Percentiles rank a stretch among this genome's conserved stretches.
phyloP scores from a whole-genome alignment of 1,284 basidiomycete genomes.

The Spongiforma sp. region DNA sequence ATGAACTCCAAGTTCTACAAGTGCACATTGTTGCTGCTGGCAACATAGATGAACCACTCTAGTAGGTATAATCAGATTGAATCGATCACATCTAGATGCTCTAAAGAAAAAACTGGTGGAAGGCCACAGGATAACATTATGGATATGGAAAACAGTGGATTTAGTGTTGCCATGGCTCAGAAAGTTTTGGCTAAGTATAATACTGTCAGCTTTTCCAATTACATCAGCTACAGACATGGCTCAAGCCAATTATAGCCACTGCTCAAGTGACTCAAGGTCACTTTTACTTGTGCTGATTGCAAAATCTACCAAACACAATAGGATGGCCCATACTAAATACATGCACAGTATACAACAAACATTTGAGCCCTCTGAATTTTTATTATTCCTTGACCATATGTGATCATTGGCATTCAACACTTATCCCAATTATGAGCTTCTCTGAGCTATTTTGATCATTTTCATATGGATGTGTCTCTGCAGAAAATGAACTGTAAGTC shows the following conservation, averaged over 20 bases:
- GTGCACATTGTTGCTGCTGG: background rate
- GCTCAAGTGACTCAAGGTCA: too few species aligned
- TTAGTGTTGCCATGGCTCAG: too few species aligned
- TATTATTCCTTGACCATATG: background rate
- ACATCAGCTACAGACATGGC: too few species aligned
- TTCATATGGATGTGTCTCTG: background rate
- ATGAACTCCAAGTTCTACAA: background rate
- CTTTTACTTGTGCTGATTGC: too few species aligned
- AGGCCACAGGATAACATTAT: background rate
- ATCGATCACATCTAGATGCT: too few species aligned
- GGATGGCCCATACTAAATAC: too few species aligned
- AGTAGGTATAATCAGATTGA: background rate
- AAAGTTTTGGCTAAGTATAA: too few species aligned
- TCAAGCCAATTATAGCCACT: too few species aligned
- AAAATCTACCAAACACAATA: too few species aligned
- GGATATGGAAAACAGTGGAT: background rate
- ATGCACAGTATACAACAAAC: too few species aligned
- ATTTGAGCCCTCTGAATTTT: background rate
- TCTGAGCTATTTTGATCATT: background rate
- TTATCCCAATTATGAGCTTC: background rate
- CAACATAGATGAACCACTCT: background rate
- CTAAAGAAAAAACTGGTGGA: background rate
- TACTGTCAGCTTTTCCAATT: too few species aligned
- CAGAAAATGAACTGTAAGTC: background rate
- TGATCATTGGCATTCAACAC: background rate